Evolutionary conservation across 179 eudicot genomes (phyloP), one percentile per base, ranked within the genome.

Genomic region (Pouteria campechiana): DNA sequence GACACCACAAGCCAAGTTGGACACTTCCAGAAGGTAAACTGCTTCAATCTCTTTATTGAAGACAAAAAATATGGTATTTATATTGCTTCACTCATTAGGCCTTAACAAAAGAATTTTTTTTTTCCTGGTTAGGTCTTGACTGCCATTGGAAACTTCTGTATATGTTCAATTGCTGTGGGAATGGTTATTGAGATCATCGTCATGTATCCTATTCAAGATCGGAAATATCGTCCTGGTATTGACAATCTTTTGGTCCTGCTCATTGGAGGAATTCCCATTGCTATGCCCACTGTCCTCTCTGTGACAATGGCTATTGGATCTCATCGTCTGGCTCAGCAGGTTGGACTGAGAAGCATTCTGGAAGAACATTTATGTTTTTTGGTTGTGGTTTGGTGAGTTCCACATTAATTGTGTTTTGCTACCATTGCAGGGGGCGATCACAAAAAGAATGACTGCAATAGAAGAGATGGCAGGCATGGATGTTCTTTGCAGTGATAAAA

Each of bases 381-480:
- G 11, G 21, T 24, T 6, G 1, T 23, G 30, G 30, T 21, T 41
- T 15, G 22, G 29, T 58, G 9, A 23, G 13, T 9, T 23, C 22
- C 12, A 29, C 34, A 2, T 37, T 37, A 34, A 50, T 16, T 1
- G 14, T 10, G 17, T 18, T 1, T 50, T 36, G 36, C 15, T 11
- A 25, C 7, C 49, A 17, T 57, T 22, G 37, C 41, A 85, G 95
- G 95, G 95, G 42, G 95, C 95, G 25, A 85, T 85, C 48, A 85
- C 95, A 35, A 85, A 85, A 60, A 72, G 95, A 55, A 85, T 85
- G 95, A 85, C 95, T 18, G 95, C 95, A 35, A 85, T 85, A 36
- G 95, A 85, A 60, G 95, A 85, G 59, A 81, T 85, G 95, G 95
- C 95, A 9, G 95, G 95, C 38, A 85, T 85, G 95, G 95, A 85